Percentiles rank a stretch among this genome's conserved stretches.
phyloP scores from a whole-genome alignment of 2,329 filamentous ascomycete species.

The Colletotrichum magnum region DNA sequence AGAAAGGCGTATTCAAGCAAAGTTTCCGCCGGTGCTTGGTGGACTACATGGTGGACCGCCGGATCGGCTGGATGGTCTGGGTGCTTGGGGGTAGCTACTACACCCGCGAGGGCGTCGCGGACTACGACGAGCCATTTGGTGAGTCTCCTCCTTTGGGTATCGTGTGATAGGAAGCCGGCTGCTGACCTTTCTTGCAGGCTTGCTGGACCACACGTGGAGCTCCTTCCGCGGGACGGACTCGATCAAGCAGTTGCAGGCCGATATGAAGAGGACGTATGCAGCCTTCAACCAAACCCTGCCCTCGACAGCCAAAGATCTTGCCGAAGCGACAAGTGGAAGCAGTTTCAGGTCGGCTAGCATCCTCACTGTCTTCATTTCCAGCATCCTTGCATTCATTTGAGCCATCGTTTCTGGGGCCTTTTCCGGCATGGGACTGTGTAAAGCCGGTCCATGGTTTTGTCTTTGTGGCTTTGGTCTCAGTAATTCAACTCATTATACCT shows the following conservation, averaged over 20 bases:
- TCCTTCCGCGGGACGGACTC: slow-evolving; percentile 20
- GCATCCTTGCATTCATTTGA: too few species aligned
- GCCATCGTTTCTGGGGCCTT: too few species aligned
- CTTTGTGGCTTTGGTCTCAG: too few species aligned
- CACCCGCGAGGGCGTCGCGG: slow-evolving; percentile 58
- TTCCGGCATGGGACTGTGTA: too few species aligned
- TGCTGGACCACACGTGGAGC: slow-evolving; percentile 28
- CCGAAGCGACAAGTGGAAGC: background rate
- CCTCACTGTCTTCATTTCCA: too few species aligned
- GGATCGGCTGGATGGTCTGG: slow-evolving; percentile 62
- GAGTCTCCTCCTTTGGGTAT: background rate
- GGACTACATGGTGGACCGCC: slow-evolving; percentile 51
- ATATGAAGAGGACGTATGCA: slow-evolving; percentile 26
- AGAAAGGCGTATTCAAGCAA: slow-evolving; percentile 32
- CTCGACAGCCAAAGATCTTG: slow-evolving; percentile 1
- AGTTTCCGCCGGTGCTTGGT: slow-evolving; percentile 61
- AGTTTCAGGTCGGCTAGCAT: too few species aligned
- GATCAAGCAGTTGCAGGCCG: slow-evolving; percentile 16
- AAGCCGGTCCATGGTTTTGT: too few species aligned
- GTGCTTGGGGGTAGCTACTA: slow-evolving; percentile 66
- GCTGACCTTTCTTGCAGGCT: background rate
- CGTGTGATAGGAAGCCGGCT: too few species aligned
- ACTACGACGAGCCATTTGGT: slow-evolving; percentile 65
- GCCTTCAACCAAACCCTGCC: slow-evolving; percentile 24
- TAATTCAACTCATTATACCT: too few species aligned